These are phyloP conservation scores for Backusella luteola DNA, from an alignment of 192 early-diverging fungal genomes.

Conservation along the genomic window DNA sequence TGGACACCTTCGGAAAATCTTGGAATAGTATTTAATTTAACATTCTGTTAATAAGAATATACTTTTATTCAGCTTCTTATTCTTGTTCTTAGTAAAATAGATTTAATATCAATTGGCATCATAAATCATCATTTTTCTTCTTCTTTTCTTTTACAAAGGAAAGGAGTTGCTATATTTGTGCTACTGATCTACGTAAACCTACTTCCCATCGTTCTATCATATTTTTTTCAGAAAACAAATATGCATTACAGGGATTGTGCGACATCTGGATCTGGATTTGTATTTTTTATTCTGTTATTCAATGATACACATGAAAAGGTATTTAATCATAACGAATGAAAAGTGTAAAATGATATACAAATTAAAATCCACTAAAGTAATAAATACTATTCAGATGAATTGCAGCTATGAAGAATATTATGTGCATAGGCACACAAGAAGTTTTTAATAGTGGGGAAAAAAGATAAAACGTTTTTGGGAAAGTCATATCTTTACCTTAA, in stretches of 20 bases:
- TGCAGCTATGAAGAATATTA: neutral
- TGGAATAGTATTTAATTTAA: neutral
- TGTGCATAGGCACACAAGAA: neutral
- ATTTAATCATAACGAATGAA: neutral
- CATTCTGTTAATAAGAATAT: neutral
- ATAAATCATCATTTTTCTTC: neutral
- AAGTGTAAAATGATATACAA: neutral
- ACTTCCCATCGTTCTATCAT: neutral
- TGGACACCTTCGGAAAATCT: neutral
- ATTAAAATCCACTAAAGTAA: neutral
- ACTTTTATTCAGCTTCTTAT: neutral
- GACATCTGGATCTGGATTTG: neutral
- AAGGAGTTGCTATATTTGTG: neutral
- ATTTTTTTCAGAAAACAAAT: neutral
- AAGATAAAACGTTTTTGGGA: neutral
- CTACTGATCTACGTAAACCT: neutral
- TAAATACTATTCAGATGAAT: neutral
- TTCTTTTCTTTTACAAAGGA: neutral
- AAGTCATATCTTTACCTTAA: neutral
- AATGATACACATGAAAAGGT: neutral
- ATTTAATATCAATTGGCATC: slow-evolving; percentile 74
- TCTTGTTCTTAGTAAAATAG: slow-evolving; percentile 39
- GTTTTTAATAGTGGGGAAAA: neutral
- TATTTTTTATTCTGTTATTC: neutral
- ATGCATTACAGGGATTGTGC: neutral